Base-by-base conservation (phyloP, 352 stramenopile genomes). In the Phytophthora pseudosyringae region DNA sequence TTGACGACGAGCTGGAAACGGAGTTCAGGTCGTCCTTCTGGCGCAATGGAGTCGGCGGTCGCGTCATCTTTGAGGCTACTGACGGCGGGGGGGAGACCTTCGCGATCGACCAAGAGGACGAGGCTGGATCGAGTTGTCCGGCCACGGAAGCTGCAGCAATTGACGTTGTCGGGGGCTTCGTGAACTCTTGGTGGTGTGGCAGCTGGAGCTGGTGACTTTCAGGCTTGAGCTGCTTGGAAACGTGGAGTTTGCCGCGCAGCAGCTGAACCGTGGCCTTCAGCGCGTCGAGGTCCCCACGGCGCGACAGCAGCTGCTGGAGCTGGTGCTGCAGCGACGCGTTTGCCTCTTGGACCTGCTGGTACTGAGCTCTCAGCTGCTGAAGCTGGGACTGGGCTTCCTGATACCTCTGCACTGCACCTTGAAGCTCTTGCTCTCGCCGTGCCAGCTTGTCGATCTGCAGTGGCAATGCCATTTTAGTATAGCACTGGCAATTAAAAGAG, bases 361-460 rank as follows among this genome's bases (percentile, higher is more conserved):
- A 81, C 40, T 91, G 78, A 15, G 31, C 43, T 40, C 76, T 79
- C 7, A 91, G 67, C 13, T 86, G 66, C 5, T 79, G 46, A 0
- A 90, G 55, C 21, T 82, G 77, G 5, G 57, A 32, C 28, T 88
- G 64, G 7, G 75, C 26, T 32, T 88, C 69, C 1, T 67, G 29
- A 3, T 56, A 59, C 10, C 52, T 62, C 8, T 46, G 28, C 2
- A 71, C 56, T 13, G 71, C 67, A n/a, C 53, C 46, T 36, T 76
- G 53, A 2, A 91, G 52, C 44, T 90, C 81, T 9, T 69, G 47
- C 29, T 91, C 79, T 43, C 78, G 75, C 3, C 62, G 40, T 4
- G 51, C 51, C 16, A 93, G 65, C 57, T 90, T 91, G 18, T 90
- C 80, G 25, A 94, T 87, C 82, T 93, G 46, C 18, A 62, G 5